These are phyloP conservation scores for Aquilaria sinensis DNA, from an alignment of 345 rosid species.

Conservation along the genomic window DNA sequence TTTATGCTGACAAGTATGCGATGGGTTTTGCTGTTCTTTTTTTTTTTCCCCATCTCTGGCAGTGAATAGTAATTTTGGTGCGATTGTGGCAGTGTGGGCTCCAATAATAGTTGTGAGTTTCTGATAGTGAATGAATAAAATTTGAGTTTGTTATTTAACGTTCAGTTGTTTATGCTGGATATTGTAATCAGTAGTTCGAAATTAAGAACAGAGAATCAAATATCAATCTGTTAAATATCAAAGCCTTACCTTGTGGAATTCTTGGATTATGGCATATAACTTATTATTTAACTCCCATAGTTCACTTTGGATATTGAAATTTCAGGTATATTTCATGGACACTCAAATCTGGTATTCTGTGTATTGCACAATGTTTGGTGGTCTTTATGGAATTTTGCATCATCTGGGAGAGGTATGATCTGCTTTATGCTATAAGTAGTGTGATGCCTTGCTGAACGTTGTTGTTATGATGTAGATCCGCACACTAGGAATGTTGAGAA, in stretches of 20 bases:
- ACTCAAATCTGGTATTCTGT: slow-evolving; percentile 99
- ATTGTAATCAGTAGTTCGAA: too few relatives aligned
- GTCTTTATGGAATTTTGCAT: slow-evolving; percentile 89
- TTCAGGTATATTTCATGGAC: slow-evolving; percentile 95
- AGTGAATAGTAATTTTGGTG: slow-evolving; percentile 90
- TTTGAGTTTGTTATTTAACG: neutral
- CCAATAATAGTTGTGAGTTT: slow-evolving; percentile 87
- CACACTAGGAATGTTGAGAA: slow-evolving; percentile 94
- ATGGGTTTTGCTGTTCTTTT: too few relatives aligned
- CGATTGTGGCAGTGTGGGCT: slow-evolving; percentile 90
- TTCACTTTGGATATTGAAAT: slow-evolving; percentile 9
- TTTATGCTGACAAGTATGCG: slow-evolving; percentile 9
- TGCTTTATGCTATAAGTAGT: slow-evolving; percentile 7
- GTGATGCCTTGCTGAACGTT: slow-evolving; percentile 19
- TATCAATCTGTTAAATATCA: slow-evolving; percentile 1
- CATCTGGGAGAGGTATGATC: slow-evolving; percentile 94
- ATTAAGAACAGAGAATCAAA: neutral
- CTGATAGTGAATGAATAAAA: neutral
- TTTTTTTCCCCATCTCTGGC: slow-evolving; percentile 16
- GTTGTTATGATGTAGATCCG: slow-evolving; percentile 52
- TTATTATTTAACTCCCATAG: slow-evolving; percentile 1
- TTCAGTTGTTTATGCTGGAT: slow-evolving; percentile 4
- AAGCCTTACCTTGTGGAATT: neutral
- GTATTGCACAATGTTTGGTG: slow-evolving; percentile 81
- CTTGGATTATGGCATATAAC: neutral